Percentiles rank a stretch among this genome's conserved stretches.
Evolutionary conservation across 768 basidiomycete genomes (phyloP).

Genomic region (Trametes cinnabarina): DNA sequence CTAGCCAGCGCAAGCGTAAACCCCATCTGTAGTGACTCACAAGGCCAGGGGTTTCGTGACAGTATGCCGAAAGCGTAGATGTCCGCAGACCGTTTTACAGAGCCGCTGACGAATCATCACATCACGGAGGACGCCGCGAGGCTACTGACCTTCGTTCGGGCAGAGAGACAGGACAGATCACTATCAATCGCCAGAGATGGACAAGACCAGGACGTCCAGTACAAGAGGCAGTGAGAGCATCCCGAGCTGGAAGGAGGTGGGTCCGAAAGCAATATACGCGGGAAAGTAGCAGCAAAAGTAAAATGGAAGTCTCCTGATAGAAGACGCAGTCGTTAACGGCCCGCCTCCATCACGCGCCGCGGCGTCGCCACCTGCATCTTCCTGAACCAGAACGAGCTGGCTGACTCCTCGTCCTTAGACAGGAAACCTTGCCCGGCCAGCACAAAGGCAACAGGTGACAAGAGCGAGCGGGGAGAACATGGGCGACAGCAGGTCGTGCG

Average conservation of each 20-base stretch:
- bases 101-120: no score
- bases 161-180: background rate
- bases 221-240: background rate
- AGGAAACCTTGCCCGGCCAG: background rate
- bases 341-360: background rate
- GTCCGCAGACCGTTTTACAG: background rate
- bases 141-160: background rate
- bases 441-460: background rate
- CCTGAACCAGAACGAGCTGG: background rate
- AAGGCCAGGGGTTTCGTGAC: no score
- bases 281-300: background rate
- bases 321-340: background rate
- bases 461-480: background rate
- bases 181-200: background rate
- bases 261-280: background rate
- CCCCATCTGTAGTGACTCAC: no score
- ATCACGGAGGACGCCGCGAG: background rate
- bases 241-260: background rate
- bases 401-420: background rate
- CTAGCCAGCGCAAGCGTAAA: no score
- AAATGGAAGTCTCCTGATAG: slow-evolving; percentile 3
- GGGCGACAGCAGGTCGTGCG: background rate
- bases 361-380: background rate
- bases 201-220: background rate
- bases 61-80: no score